These are phyloP conservation scores for Trichocladium uniseriatum DNA, from an alignment of 495 filamentous ascomycete genomes.

Conservation along the genomic window DNA sequence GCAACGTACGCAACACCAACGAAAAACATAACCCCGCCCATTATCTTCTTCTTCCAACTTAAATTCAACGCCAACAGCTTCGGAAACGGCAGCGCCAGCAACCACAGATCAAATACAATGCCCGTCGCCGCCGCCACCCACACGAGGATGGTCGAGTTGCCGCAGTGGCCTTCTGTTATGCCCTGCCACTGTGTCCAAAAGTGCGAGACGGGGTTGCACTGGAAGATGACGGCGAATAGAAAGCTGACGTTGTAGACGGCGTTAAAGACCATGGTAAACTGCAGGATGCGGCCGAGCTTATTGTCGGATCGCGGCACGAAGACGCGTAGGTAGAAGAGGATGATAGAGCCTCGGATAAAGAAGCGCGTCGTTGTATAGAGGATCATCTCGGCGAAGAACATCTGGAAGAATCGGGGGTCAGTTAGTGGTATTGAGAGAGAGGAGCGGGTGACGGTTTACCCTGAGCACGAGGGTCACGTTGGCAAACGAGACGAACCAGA, in stretches of 20 bases:
- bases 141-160: constrained; percentile 22
- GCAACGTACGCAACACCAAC: constrained; percentile 28
- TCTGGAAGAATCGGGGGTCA: not conserved
- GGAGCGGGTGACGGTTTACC: not conserved
- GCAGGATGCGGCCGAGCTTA: constrained; percentile 22
- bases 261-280: constrained; percentile 26
- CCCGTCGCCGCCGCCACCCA: constrained; percentile 28
- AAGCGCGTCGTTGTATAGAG: constrained; percentile 33
- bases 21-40: constrained; percentile 30
- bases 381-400: constrained; percentile 23
- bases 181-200: constrained; percentile 28
- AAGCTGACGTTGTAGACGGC: constrained; percentile 32
- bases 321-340: constrained; percentile 44
- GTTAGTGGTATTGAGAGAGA: not conserved
- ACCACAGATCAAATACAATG: constrained; percentile 30
- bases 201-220: constrained; percentile 34
- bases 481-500: constrained; percentile 40
- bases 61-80: constrained; percentile 26
- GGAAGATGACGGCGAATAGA: constrained; percentile 28
- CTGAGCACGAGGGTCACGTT: constrained; percentile 30
- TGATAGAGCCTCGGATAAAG: constrained; percentile 38
- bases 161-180: constrained; percentile 19
- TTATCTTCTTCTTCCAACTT: constrained; percentile 29
- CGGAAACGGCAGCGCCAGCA: constrained; percentile 31
- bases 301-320: constrained; percentile 26